Base-by-base conservation (phyloP, 805 yeast genomes). In the Candida stauntonica region DNA sequence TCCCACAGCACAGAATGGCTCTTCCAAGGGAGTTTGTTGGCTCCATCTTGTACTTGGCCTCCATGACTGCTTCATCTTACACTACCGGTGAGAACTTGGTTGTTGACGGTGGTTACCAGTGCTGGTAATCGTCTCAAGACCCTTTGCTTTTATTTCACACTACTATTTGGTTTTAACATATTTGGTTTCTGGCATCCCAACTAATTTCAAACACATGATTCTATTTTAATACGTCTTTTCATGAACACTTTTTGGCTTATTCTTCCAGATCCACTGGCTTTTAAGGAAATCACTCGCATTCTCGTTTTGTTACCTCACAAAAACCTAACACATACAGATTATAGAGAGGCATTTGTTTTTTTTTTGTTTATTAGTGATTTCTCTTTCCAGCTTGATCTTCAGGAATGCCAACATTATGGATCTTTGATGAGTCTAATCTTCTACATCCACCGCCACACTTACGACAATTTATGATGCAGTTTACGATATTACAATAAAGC, bases 21-120 rank as follows among this genome's bases (percentile, higher is more conserved):
- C 86, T 81, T 53, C 91, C 93, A 45, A 72, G 78, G 57, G 94
- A 85, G 63, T 82, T 84, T 57, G 82, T 81, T 28, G 94, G 94
- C 28, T 72, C 86, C 26, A 70, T 82, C 41, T 65, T 86, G 46
- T 86, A 81, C 69, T 70, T 85, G 67, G 79, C 89, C 18, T 73
- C 84, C 27, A 75, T 76, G 41, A 51, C 75, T 33, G 93, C 91
- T 7, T 74, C 85, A 26, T 70, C 82, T 15, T 86, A 85, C 70
- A 83, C 91, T 42, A 85, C 94, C 13, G 95, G 94, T 55, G 81
- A 83, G 59, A 84, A 85, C 63, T 63, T 86, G 63, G 77, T 81
- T 21, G 91, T 83, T 41, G 94, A 86, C 57, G 94, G 94, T 55
- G 95, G 94, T 41, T 86, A 84, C 69, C 81, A 81, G 51, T 80